Evolutionary conservation across 306 rosid species (phyloP), one percentile per base, ranked within the genome.

Genomic region (Inga oerstediana): DNA sequence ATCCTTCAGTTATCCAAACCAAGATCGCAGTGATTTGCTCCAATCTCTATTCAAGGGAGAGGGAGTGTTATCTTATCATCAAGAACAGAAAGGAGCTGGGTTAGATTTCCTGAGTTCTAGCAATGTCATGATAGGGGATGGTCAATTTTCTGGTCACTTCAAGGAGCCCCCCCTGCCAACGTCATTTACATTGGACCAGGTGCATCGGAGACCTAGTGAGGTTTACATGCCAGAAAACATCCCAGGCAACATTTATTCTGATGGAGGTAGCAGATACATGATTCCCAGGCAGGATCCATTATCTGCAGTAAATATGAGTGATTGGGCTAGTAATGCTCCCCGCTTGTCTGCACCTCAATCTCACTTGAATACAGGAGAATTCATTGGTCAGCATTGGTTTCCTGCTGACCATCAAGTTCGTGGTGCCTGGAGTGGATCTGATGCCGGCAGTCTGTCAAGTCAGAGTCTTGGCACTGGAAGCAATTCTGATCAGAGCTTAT

Each of bases 401-500:
- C 81, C 97, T 41, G 88, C 91, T 30, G 92, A 88, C 34, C 93
- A 92, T 83, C 97, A 88, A 81, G 89, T 88, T 80, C 90, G 86
- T 20, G 85, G 92, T 82, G 92, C 91, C 84, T 96, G 98, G 95
- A 88, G 81, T 14, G 92, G 89, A 39, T 78, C 95, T 16, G 90
- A 75, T 66, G 84, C 89, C 48, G 74, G 80, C 56, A 80, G 82
- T 69, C 81, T 91, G 58, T 76, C 92, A 49, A 88, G 82, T 86
- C 97, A 84, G 80, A 88, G 86, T 85, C 85, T 92, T 59, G 90
- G 90, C 79, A 87, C 89, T 24, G 92, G 89, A 80, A 78, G 79
- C 32, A 88, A 79, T 80, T 81, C 91, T 66, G 98, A 96, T 84
- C 98, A 92, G 85, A 87, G 91, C 87, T 88, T 94, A 86, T 91